phyloP scores from a whole-genome alignment of 768 basidiomycete genomes.

The Rhodotorula diobovata region DNA sequence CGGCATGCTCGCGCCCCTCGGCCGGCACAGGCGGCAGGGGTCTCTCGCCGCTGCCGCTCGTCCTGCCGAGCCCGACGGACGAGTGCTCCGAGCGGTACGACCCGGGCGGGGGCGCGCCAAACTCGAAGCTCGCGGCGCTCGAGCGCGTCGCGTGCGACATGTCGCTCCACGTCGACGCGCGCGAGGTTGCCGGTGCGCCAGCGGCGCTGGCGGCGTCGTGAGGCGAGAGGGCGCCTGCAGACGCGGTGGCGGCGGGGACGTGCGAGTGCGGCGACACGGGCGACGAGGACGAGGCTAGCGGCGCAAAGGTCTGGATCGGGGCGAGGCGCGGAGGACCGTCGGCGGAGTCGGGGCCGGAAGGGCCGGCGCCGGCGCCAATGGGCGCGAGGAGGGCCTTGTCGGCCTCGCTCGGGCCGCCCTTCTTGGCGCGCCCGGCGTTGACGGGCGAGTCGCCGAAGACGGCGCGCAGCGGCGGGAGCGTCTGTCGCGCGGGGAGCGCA shows the following conservation, averaged over 20 bases:
- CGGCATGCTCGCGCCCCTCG: background rate
- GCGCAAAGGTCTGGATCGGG: conserved; percentile 24
- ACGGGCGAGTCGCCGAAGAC: conserved; percentile 13
- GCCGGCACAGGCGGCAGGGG: background rate
- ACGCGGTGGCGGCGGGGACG: background rate
- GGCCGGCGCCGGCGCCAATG: background rate
- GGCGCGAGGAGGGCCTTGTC: conserved; percentile 34
- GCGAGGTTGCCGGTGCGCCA: background rate
- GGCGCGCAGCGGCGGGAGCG: conserved; percentile 29
- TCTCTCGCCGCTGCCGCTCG: background rate
- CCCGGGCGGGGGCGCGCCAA: conserved; percentile 2
- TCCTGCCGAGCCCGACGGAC: background rate
- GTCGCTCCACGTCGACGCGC: conserved; percentile 12
- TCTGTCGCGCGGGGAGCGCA: conserved; percentile 18
- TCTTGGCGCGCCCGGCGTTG: background rate
- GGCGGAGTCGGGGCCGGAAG: background rate
- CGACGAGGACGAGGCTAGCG: background rate
- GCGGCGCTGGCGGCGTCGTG: background rate
- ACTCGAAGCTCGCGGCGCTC: conserved; percentile 14
- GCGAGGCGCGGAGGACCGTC: conserved; percentile 7
- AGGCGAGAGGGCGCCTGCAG: background rate
- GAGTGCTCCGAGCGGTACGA: background rate
- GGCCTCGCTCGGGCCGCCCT: conserved; percentile 20
- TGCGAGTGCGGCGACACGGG: background rate
- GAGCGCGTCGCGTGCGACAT: background rate